Base-by-base conservation (phyloP, 495 filamentous ascomycete genomes). In the Podospora pseudocomata region DNA sequence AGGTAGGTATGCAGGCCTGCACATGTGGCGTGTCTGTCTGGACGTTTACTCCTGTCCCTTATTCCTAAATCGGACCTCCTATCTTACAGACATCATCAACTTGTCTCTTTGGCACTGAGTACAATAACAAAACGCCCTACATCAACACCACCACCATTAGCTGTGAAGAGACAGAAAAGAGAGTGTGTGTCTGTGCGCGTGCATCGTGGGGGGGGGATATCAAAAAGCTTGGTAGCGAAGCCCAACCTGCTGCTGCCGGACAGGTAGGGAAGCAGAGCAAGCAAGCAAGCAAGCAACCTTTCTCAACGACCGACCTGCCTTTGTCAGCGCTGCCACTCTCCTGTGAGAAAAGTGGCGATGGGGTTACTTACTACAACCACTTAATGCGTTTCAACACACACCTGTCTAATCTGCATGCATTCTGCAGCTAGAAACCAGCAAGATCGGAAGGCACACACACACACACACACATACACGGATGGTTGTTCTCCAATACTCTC, bases 391-490 rank as follows among this genome's bases (percentile, higher is more conserved):
- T 49, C 39, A 49, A 49, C 39, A 49, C 39, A 18, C 39, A 49
- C 13, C 7, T 49, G 39, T 49, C 39, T 49, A 49, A 49, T 49
- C 39, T 49, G 39, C 39, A 58, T 58, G 55, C 23, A 58, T 26
- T 26, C n/a, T 58, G 55, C 23, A 26, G 55, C 55, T 58, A 58
- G 55, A 58, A 58, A 58, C 55, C 55, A 58, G 55, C 55, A 58
- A 58, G 55, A 58, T 58, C 55, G 55, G 55, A 58, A 58, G 26
- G 55, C 55, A 49, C 5, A 13, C 39, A 32, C 15, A 23, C 15
- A 23, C 20, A 20, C 23, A 23, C 23, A 23, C 23, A 23, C 55
- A 49, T 3, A 13, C 39, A 32, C 15, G 15, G 9, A 49, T 49
- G 15, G 9, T 2, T 16, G 15, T 49, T 5, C 13, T 16, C 39